Conservation (phyloP, 108 stramenopile species). For the Skeletonema menzelii region DNA sequence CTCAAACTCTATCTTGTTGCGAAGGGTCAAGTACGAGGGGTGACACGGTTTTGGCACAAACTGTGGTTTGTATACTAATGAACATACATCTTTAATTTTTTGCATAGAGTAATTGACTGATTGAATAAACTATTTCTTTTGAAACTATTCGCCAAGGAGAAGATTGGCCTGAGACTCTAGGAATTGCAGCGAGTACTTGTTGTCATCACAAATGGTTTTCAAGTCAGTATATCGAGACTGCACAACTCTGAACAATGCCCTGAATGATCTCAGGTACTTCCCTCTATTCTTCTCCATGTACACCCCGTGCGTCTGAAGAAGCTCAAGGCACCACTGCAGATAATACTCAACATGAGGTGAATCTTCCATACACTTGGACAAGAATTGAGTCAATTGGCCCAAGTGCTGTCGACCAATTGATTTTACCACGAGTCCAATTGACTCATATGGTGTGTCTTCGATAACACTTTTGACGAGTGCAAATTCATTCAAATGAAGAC, state of each 20-base stretch:
- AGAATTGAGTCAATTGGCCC: slow-evolving; percentile 73
- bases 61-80: neutral
- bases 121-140: neutral
- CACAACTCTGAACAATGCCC: slow-evolving; percentile 72
- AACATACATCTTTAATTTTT: neutral
- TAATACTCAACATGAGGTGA: slow-evolving; percentile 92
- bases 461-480: slow-evolving; percentile 73
- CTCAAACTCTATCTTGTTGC: neutral
- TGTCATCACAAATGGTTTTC: slow-evolving; percentile 76
- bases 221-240: slow-evolving; percentile 76
- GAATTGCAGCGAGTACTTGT: slow-evolving; percentile 81
- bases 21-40: neutral
- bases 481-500: slow-evolving; percentile 85
- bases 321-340: slow-evolving; percentile 78
- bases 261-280: slow-evolving; percentile 80
- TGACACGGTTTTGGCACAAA: neutral
- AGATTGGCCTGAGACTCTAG: slow-evolving; percentile 67
- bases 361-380: slow-evolving; percentile 74
- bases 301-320: slow-evolving; percentile 77
- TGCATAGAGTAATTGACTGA: neutral
- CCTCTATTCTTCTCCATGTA: slow-evolving; percentile 81
- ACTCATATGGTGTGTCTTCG: slow-evolving; percentile 77
- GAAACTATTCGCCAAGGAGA: slow-evolving; percentile 8
- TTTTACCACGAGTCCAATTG: slow-evolving; percentile 74
- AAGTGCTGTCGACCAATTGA: slow-evolving; percentile 71